Evolutionary conservation across 257 asterid species (phyloP).

Genomic region (Rubia yunnanensis): DNA sequence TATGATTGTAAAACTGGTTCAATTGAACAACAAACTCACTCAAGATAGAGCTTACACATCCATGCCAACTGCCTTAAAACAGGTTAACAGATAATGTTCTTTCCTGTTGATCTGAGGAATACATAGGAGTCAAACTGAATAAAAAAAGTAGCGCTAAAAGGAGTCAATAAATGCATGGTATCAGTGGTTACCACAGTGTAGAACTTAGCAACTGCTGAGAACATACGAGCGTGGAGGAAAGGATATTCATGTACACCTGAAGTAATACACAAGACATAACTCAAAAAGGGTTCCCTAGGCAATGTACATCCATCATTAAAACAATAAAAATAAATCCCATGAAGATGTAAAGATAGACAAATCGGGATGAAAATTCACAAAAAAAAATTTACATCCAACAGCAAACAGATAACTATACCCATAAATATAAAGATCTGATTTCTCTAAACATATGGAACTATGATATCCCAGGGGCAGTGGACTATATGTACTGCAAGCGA

Average conservation of each 20-base stretch:
- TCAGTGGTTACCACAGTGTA: constrained; percentile 55
- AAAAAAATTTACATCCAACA: not conserved
- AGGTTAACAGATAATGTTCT: constrained; percentile 65
- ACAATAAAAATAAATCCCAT: not conserved
- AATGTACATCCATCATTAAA: not conserved
- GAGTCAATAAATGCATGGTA: not conserved
- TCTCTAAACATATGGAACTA: constrained; percentile 3
- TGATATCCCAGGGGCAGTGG: not conserved
- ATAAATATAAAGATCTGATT: not conserved
- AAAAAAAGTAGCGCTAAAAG: not conserved
- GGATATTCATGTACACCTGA: constrained; percentile 76
- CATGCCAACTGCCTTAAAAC: constrained; percentile 77
- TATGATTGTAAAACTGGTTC: constrained; percentile 3
- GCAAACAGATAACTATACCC: not conserved
- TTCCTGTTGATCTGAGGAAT: constrained; percentile 60
- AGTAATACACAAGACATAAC: constrained; percentile 15
- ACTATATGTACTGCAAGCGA: constrained; percentile 11
- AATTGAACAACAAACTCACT: constrained; percentile 10
- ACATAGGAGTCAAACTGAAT: constrained; percentile 21
- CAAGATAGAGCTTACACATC: constrained; percentile 58
- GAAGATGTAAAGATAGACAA: not conserved
- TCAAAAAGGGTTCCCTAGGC: constrained; percentile 9
- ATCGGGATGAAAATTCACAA: not conserved
- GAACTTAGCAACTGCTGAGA: constrained; percentile 79
- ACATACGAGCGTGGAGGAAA: constrained; percentile 83